Evolutionary conservation across 140 eudicot species (phyloP).

Genomic region (Flaveria floridana): DNA sequence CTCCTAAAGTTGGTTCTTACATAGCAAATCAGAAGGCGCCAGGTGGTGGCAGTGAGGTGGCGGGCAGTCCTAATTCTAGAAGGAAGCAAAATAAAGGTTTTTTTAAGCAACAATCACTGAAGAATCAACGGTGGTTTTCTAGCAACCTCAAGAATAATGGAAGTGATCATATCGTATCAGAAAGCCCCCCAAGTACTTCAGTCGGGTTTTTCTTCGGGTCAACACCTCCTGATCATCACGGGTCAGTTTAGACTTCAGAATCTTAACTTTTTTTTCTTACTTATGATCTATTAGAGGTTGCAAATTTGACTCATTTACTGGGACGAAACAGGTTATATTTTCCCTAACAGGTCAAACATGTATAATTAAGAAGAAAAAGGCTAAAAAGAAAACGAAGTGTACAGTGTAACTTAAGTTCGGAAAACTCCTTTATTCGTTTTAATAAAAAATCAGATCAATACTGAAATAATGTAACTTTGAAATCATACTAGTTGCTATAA

Average conservation of each 20-base stretch:
- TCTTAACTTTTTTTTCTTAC: neutral
- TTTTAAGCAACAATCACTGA: slow-evolving; percentile 48
- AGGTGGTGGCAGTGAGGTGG: slow-evolving; percentile 40
- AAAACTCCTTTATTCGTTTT: neutral
- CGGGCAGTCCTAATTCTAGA: slow-evolving; percentile 47
- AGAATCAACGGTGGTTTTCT: slow-evolving; percentile 62
- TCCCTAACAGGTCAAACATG: neutral
- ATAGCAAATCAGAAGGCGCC: slow-evolving; percentile 39
- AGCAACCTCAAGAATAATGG: slow-evolving; percentile 57
- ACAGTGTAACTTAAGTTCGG: neutral
- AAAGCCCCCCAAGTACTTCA: slow-evolving; percentile 88
- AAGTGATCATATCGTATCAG: slow-evolving; percentile 51
- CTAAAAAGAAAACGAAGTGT: neutral
- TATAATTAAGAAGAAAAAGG: neutral
- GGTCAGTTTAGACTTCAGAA: slow-evolving; percentile 43
- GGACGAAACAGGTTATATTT: neutral
- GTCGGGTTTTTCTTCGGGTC: slow-evolving; percentile 96
- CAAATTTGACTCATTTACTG: neutral
- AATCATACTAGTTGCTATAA: no score
- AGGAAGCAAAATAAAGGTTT: slow-evolving; percentile 69
- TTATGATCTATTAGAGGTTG: neutral
- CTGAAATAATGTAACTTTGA: neutral
- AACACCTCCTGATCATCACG: slow-evolving; percentile 83
- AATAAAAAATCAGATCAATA: neutral
- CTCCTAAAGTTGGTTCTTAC: slow-evolving; percentile 35